Evolutionary conservation across 2,329 filamentous ascomycete genomes (phyloP), one percentile per base, ranked within the genome.

Genomic region (Ascomycota sp.): DNA sequence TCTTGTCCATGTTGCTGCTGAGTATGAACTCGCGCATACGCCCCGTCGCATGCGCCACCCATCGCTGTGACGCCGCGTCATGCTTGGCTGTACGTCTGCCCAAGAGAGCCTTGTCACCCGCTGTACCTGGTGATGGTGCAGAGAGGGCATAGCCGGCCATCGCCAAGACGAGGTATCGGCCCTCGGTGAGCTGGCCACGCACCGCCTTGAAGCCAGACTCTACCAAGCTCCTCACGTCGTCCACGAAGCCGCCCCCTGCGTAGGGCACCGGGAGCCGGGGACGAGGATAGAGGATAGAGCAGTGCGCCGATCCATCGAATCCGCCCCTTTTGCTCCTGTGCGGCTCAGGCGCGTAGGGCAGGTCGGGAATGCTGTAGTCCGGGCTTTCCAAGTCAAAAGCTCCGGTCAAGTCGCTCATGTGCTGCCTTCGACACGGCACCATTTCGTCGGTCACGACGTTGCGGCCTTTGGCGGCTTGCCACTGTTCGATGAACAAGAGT

Each of bases 201-300:
- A 63, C 51, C 21, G 52, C 39, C 43, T 69, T 69, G 52, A 58
- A 68, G 2, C 65, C 65, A 23, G 60, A 46, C 38, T 69, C 64
- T n/a, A 57, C 59, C 25, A 52, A 45, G 2, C 45, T 47, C 8
- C 52, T 48, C 7, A 47, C 44, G 28, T 56, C 49, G 13, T 50
- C 38, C 8, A 52, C 55, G 31, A 47, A 47, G 10, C 34, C 36
- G 17, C 42, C 30, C 29, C 43, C 43, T 11, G 43, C 55, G 38
- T 66, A 69, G 0, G 65, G 64, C 3, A 64, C 57, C 1, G 54
- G 44, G 5, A 61, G 62, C 9, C 51, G 45, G 9, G 48, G 38
- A 4, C 43, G 35, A 2, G 39, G 28, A 36, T 56, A 55, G 5
- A 45, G 40, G 3, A 55, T 40, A 38, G 58, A 48, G 40, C 64